Evolutionary conservation across 768 basidiomycete genomes (phyloP), one percentile per base, ranked within the genome.

Genomic region (Amanita jacksonii): DNA sequence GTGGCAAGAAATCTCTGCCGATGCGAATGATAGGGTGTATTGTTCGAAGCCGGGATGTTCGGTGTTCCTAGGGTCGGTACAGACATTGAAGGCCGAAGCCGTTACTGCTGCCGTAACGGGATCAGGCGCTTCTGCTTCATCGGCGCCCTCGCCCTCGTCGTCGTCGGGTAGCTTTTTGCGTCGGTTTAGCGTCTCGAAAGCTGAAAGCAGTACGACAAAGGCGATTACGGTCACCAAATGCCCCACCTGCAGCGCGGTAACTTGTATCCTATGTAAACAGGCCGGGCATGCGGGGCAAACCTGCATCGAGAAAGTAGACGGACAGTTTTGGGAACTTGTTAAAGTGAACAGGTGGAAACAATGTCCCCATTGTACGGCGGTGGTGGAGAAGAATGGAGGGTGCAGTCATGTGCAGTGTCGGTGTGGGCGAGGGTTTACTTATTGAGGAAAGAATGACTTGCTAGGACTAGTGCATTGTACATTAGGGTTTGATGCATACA

Each of bases 1-100:
- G 30, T 40, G 33, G 46, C n/a, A 20, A 15, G 46, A 47, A 24
- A 41, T 25, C 25, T 33, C 27, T 8, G 22, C 35, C 16, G 18
- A 19, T 13, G 39, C 40, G 9, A 18, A 13, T n/a, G 39, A 41
- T 15, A 41, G 46, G 30, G 38, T 44, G 24, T 44, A 44, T 28
- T 44, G 43, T 57, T 60, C 16, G 56, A 52, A 42, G 72, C 52
- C 43, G 67, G 62, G 5, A 54, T 59, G 32, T 60, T 49, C n/a
- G 57, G 53, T n/a, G 51, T 45, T 41, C 43, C 35, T 45, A 4
- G 48, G 38, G 24, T 30, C 34, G 35, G 4, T 22, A 28, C 16
- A 5, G 3, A 18, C 38, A n/a, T 16, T 37, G 27, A 37, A 19
- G 41, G 46, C 41, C 12, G 50, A 34, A 20, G n/a, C n/a, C n/a